These are phyloP conservation scores for Pyrus hybrid DNA, from an alignment of 331 rosid genomes.

Conservation along the genomic window DNA sequence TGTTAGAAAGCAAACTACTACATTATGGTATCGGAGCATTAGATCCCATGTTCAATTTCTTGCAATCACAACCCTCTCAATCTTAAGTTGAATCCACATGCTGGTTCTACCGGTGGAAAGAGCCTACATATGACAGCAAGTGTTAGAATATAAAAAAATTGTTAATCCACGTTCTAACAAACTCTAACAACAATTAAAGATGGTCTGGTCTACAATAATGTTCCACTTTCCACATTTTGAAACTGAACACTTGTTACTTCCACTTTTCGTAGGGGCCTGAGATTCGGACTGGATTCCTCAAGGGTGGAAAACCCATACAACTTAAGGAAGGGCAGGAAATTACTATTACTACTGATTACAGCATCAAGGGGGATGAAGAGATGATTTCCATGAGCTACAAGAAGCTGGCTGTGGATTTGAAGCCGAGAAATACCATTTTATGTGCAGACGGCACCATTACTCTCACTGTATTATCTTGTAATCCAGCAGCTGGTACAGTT, in stretches of 20 bases:
- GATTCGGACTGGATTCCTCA: constrained; percentile 88
- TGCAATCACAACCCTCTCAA: background rate
- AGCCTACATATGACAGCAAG: background rate
- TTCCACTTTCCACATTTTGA: background rate
- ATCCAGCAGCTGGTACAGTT: constrained; percentile 55
- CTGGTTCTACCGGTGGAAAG: background rate
- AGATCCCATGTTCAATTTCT: background rate
- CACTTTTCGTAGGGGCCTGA: constrained; percentile 74
- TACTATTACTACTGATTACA: constrained; percentile 71
- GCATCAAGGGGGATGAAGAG: constrained; percentile 62
- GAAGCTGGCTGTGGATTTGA: constrained; percentile 81
- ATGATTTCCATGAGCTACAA: constrained; percentile 91
- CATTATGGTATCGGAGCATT: background rate
- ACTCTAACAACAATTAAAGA: background rate
- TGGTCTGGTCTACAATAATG: background rate
- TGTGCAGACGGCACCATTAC: constrained; percentile 94
- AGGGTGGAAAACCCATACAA: constrained; percentile 81
- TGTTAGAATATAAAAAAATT: background rate
- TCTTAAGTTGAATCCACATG: background rate
- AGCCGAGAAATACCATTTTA: constrained; percentile 70
- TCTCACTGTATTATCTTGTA: constrained; percentile 73
- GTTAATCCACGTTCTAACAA: background rate
- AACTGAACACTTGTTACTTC: background rate
- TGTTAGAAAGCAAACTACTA: background rate
- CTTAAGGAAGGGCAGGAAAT: constrained; percentile 95